Base-by-base conservation (phyloP, 2,329 filamentous ascomycete genomes). In the Penicillium sp. region DNA sequence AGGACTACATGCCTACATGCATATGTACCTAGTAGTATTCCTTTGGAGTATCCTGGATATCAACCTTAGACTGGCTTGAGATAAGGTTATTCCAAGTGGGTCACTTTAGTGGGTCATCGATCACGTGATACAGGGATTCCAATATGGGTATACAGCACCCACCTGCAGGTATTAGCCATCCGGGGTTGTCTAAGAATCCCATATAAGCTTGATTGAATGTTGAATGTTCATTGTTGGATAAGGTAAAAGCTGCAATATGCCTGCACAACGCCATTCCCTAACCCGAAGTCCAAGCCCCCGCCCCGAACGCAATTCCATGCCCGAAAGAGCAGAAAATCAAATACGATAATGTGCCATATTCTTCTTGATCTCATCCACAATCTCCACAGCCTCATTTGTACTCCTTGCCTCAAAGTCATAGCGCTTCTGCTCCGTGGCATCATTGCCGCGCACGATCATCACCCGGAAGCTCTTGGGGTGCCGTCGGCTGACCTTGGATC, bases 381-480 rank as follows among this genome's bases (percentile, higher is more conserved):
- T 86, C 66, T 84, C 82, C 53, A 79, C 75, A 16, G 85, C 84
- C 69, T 88, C 85, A 24, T 77, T 74, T 9, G 77, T 74, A 60
- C 76, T 85, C 50, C 76, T 75, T 42, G 84, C 83, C 69, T 87
- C 85, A 69, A 88, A 87, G 64, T 88, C 85, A 70, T 88, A 88
- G 60, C 85, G 70, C 72, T 88, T 88, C 62, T 82, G 83, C 70
- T 87, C 85, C 31, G 79, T 80, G 63, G 84, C 80, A 70, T 87
- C 85, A 45, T 82, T 80, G 61, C 84, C 80, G 60, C 82, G 78
- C 54, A 84, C 82, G 18, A 87, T 83, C 40, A 86, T 75, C 10
- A 87, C 80, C 24, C 84, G 74, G 63, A 88, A 85, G 65, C 83
- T 85, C 72, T 85, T 84, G 9, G 84, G 82, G 68, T 88, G 85